A percentile compares a stretch with the other conserved stretches of the same genome.
phyloP scores from a whole-genome alignment of 2,329 filamentous ascomycete species.

The Coniochaeta sp. region DNA sequence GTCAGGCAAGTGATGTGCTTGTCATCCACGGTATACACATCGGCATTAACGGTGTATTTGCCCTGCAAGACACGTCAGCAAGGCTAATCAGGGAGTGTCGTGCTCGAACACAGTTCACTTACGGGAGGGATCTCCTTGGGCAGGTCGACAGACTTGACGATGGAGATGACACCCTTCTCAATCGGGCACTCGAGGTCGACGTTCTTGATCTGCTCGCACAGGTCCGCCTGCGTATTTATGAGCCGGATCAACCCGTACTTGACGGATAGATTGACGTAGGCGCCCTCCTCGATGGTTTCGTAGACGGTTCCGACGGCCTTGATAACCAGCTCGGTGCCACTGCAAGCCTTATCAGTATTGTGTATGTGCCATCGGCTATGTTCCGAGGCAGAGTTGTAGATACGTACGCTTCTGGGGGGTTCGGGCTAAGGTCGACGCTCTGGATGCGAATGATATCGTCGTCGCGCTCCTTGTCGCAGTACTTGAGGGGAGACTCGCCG shows the following conservation, averaged over 20 bases:
- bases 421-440: constrained; percentile 73
- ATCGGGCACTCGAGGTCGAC: constrained; percentile 87
- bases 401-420: constrained; percentile 79
- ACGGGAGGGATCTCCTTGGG: constrained; percentile 85
- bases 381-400: no score
- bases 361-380: no score
- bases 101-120: no score
- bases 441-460: constrained; percentile 70
- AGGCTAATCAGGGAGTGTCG: no score
- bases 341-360: constrained; percentile 28
- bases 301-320: constrained; percentile 69
- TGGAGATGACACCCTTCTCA: constrained; percentile 63
- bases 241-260: constrained; percentile 93
- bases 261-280: constrained; percentile 75
- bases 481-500: constrained; percentile 77
- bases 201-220: constrained; percentile 84
- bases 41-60: constrained; percentile 81
- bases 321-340: constrained; percentile 72
- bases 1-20: constrained; percentile 81
- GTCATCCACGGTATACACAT: constrained; percentile 69
- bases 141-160: constrained; percentile 78
- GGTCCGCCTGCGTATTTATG: constrained; percentile 70
- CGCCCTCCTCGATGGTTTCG: constrained; percentile 66
- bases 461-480: constrained; percentile 61
- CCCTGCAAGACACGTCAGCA: constrained; percentile 49